Evolutionary conservation across 2,329 filamentous ascomycete genomes (phyloP).

Genomic region (Tympanopsis confertula): DNA sequence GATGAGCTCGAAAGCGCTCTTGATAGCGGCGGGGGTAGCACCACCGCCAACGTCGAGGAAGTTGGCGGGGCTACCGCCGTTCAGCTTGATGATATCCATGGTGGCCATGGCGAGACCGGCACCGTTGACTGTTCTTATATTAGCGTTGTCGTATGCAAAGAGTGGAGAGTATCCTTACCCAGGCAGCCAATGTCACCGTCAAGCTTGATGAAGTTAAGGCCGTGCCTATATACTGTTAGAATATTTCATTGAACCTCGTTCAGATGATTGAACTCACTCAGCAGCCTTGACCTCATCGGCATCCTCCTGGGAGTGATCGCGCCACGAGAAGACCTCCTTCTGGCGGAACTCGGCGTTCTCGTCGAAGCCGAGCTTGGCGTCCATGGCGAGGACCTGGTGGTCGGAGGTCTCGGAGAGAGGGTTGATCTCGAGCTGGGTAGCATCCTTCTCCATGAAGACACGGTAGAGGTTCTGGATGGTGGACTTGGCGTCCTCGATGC

Average conservation of each 20-base stretch:
- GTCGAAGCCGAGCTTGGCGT: conserved; percentile 96
- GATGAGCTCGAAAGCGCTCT: conserved; percentile 96
- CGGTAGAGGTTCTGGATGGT: conserved; percentile 99
- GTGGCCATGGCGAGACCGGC: conserved; percentile 99
- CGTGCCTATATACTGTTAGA: conserved; percentile 26
- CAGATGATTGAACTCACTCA: conserved; percentile 38
- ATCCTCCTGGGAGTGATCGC: conserved; percentile 92
- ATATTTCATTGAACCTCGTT: conserved; percentile 1
- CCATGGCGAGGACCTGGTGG: conserved; percentile 97
- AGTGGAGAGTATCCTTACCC: conserved; percentile 2
- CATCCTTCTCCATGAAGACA: conserved; percentile 96
- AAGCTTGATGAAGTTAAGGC: conserved; percentile 99
- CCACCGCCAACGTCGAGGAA: conserved; percentile 98
- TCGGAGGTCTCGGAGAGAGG: conserved; percentile 95
- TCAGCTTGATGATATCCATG: conserved; percentile 99
- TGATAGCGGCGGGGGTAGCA: conserved; percentile 91
- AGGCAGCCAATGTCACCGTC: conserved; percentile 98
- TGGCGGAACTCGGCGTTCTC: conserved; percentile 98
- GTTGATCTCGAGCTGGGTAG: conserved; percentile 99
- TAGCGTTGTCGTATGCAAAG: conserved; percentile 1
- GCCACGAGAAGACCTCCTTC: conserved; percentile 88
- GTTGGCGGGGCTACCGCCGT: conserved; percentile 90
- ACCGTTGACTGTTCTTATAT: conserved; percentile 70
- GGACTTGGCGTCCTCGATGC: conserved; percentile 85
- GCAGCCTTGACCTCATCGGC: conserved; percentile 94